These are phyloP conservation scores for Ustilago esculenta DNA, from an alignment of 1,284 basidiomycete species.

Conservation along the genomic window DNA sequence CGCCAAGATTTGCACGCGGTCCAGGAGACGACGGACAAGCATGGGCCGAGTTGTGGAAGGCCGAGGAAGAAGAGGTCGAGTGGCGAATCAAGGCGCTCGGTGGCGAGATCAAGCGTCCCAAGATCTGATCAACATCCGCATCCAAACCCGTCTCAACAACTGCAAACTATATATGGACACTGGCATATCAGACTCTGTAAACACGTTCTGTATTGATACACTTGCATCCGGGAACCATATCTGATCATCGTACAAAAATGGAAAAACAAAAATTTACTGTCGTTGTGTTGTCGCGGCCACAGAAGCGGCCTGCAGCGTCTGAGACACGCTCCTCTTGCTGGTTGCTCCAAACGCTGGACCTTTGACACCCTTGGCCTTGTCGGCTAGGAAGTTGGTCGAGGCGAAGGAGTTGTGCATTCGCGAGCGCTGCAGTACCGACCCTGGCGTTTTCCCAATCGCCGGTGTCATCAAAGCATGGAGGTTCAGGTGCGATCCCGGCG, in stretches of 20 bases:
- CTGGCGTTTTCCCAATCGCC: constrained; percentile 38
- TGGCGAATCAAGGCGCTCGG: constrained; percentile 12
- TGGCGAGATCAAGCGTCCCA: constrained; percentile 25
- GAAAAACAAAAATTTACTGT: not conserved
- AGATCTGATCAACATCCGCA: constrained; percentile 6
- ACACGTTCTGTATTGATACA: constrained; percentile 8
- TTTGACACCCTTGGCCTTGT: constrained; percentile 30
- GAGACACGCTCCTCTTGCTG: constrained; percentile 21
- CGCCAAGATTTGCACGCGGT: constrained; percentile 14
- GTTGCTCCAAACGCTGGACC: constrained; percentile 9
- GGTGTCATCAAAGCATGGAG: constrained; percentile 39
- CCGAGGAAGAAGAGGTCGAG: constrained; percentile 29
- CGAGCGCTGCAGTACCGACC: constrained; percentile 38
- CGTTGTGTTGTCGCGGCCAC: constrained; percentile 1
- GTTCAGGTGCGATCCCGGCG: constrained; percentile 20
- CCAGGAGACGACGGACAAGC: no score
- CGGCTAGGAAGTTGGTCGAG: constrained; percentile 22
- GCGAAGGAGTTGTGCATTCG: constrained; percentile 42
- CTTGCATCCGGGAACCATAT: not conserved
- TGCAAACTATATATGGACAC: not conserved
- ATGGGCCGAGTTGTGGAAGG: constrained; percentile 22
- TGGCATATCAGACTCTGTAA: not conserved
- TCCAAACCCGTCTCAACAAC: not conserved
- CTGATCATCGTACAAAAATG: not conserved
- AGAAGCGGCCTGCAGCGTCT: constrained; percentile 8